phyloP scores from a whole-genome alignment of 768 basidiomycete genomes.

The Tulasnella sp. region DNA sequence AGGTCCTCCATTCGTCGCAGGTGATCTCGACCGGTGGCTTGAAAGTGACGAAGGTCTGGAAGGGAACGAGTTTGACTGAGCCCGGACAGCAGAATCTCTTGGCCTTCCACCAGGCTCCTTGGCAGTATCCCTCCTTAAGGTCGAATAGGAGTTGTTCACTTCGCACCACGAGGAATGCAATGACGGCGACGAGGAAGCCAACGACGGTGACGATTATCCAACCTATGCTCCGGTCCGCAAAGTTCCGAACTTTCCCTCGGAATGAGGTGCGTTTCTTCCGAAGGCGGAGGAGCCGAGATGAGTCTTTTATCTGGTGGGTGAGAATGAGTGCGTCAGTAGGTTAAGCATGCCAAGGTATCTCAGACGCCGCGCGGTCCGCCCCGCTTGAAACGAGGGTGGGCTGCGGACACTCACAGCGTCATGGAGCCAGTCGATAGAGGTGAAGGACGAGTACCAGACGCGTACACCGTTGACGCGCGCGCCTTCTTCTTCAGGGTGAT shows the following conservation, averaged over 20 bases:
- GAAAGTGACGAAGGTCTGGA: background rate
- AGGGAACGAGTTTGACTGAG: background rate
- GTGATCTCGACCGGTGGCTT: background rate
- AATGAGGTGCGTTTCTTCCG: slow-evolving; percentile 61
- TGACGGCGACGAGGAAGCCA: slow-evolving; percentile 77
- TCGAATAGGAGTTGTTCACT: slow-evolving; percentile 89
- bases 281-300: slow-evolving; percentile 70
- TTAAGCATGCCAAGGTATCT: slow-evolving; percentile 30
- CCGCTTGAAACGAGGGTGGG: slow-evolving; percentile 29
- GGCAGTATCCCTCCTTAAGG: slow-evolving; percentile 87
- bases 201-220: slow-evolving; percentile 89
- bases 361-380: slow-evolving; percentile 28
- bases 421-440: slow-evolving; percentile 94
- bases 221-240: slow-evolving; percentile 73
- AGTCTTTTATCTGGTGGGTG: slow-evolving; percentile 72
- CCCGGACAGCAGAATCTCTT: slow-evolving; percentile 76
- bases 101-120: slow-evolving; percentile 62
- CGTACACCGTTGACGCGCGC: slow-evolving; percentile 80
- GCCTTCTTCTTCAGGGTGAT: slow-evolving; percentile 42
- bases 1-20: slow-evolving; percentile 71
- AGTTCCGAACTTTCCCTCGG: slow-evolving; percentile 59
- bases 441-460: slow-evolving; percentile 86
- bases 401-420: slow-evolving; percentile 54
- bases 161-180: slow-evolving; percentile 83
- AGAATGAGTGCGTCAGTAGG: slow-evolving; percentile 7